Percentiles rank a stretch among this genome's conserved stretches.
Evolutionary conservation across 75 land plant species (phyloP).

Genomic region (Pinus tabuliformis): DNA sequence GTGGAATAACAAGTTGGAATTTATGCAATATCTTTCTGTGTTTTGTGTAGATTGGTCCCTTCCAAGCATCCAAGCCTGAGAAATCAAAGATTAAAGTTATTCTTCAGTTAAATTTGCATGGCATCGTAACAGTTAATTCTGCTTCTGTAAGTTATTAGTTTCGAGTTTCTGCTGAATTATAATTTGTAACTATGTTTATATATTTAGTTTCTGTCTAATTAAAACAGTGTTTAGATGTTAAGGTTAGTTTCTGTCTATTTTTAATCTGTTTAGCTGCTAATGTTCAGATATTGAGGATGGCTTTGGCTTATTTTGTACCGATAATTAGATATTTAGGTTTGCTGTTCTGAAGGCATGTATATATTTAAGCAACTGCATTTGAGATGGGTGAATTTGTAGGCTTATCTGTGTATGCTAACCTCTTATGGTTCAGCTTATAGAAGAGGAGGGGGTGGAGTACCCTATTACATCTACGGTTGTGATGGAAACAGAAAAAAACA

Average conservation of each 20-base stretch:
- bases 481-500: too few species aligned
- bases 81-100: conserved; percentile 75
- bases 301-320: too few species aligned
- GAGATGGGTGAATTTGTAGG: not conserved
- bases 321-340: not conserved
- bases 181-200: too few species aligned
- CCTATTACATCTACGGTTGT: not conserved
- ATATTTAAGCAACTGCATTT: not conserved
- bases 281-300: too few species aligned
- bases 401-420: not conserved
- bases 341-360: not conserved
- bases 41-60: conserved; percentile 73
- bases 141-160: conserved; percentile 63
- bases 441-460: not conserved
- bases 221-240: too few species aligned
- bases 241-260: too few species aligned
- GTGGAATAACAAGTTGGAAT: not conserved
- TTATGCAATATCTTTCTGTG: not conserved
- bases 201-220: too few species aligned
- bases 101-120: conserved; percentile 77
- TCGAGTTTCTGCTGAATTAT: not conserved
- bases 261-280: too few species aligned
- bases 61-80: conserved; percentile 37
- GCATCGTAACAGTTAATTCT: conserved; percentile 67
- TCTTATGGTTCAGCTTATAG: conserved; percentile 7